Conservation (phyloP, 2,329 filamentous ascomycete species). For the Aspergillus sp. region DNA sequence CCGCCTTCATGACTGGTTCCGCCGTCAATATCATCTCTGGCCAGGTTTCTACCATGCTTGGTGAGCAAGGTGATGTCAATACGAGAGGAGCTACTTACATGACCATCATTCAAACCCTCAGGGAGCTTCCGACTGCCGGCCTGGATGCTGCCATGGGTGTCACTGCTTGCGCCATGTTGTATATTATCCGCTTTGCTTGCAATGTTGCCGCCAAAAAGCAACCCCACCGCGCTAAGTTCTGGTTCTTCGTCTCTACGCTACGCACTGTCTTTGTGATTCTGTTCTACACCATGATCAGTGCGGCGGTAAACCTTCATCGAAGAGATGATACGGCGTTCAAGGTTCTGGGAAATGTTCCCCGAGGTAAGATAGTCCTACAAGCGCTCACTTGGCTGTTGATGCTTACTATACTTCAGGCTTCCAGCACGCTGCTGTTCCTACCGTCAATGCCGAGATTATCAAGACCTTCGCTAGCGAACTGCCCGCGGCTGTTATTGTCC, state of each 20-base stretch:
- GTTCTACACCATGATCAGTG: slow-evolving; percentile 89
- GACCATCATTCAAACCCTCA: slow-evolving; percentile 80
- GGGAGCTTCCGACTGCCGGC: slow-evolving; percentile 64
- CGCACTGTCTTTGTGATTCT: slow-evolving; percentile 89
- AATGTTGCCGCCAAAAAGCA: slow-evolving; percentile 66
- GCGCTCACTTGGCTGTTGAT: background rate
- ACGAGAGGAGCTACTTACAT: slow-evolving; percentile 76
- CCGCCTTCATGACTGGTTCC: slow-evolving; percentile 95
- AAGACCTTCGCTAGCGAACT: slow-evolving; percentile 68
- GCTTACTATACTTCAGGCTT: slow-evolving; percentile 58
- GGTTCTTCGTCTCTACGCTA: slow-evolving; percentile 90
- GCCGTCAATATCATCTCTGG: slow-evolving; percentile 84
- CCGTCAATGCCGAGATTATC: slow-evolving; percentile 66
- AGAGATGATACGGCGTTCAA: slow-evolving; percentile 66
- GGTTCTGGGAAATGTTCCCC: slow-evolving; percentile 74
- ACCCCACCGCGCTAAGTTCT: slow-evolving; percentile 68
- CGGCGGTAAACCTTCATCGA: slow-evolving; percentile 72
- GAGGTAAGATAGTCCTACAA: slow-evolving; percentile 52
- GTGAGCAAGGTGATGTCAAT: slow-evolving; percentile 65
- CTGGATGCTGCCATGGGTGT: slow-evolving; percentile 87
- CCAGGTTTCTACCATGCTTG: slow-evolving; percentile 79
- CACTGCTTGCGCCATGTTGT: slow-evolving; percentile 76
- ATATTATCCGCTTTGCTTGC: slow-evolving; percentile 68
- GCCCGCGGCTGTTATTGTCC: slow-evolving; percentile 85
- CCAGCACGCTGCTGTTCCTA: slow-evolving; percentile 72